Base-by-base conservation (phyloP, 345 rosid genomes). In the Dipteronia sinensis region DNA sequence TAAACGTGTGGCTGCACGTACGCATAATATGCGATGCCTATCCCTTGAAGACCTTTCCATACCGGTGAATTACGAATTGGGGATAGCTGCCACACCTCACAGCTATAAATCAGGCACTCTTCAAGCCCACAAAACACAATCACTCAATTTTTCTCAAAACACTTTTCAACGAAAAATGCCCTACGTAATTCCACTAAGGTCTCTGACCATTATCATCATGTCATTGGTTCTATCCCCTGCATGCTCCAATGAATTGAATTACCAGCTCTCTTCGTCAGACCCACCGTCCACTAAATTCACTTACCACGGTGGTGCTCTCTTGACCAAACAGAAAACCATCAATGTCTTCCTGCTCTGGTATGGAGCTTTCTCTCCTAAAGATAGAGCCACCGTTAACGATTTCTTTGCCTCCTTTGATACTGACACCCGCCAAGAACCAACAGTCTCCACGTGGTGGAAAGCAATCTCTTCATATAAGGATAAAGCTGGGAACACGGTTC, bases 391-490 rank as follows among this genome's bases (percentile, higher is more conserved):
- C 47, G 69, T 73, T 19, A 53, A 38, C 7, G 65, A 81, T 77
- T 81, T 69, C 78, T 74, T 64, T 25, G 47, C 65, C 69, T 81
- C 80, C 38, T 72, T 81, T 10, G 23, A 6, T 61, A 23, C 44
- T 15, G 7, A 12, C n/a, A n/a, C 73, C 34, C 22, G 0, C 5
- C 67, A 63, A 69, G 61, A 40, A 22, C 76, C 81, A 16, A 69
- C 27, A 15, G 81, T 74, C 78, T 62, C 67, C 7, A 69, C 81
- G 2, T 81, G 84, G 84, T 81, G 84, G 81, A 77, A 31, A 77
- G 55, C 81, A 62, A 67, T 65, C 17, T 17, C 12, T 19, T 73
- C 81, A n/a, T 81, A 77, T 67, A 73, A 74, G 23, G 84, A 81
- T 68, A 73, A 69, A 71, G 73, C 51, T 16, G 63, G 64, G 3